A percentile compares a stretch with the other conserved stretches of the same genome.
phyloP scores from a whole-genome alignment of 495 filamentous ascomycete species.

The Tetracladium setigerum region DNA sequence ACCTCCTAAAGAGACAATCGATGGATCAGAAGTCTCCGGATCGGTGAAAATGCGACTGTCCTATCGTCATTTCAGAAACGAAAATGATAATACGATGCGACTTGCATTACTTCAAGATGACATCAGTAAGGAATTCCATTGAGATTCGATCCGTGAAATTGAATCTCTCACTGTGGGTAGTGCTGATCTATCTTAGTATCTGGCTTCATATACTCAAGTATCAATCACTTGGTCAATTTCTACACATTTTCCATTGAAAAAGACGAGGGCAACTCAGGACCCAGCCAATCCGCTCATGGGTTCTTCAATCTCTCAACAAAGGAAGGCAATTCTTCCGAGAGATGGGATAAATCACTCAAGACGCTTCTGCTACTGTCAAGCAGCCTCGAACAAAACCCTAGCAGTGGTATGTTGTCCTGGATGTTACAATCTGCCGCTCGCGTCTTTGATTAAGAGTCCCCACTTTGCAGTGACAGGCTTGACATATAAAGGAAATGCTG shows the following conservation, averaged over 20 bases:
- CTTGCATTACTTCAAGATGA: constrained; percentile 15
- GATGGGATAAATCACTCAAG: no score
- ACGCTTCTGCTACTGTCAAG: no score
- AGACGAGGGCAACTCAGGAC: neutral
- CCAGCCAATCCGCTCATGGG: no score
- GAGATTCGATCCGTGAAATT: neutral
- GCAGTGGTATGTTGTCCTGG: no score
- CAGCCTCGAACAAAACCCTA: no score
- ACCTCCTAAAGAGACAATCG: constrained; percentile 11
- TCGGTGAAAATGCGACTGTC: constrained; percentile 20
- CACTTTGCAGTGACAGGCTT: neutral
- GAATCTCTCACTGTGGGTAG: neutral
- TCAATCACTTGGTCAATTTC: constrained; percentile 12
- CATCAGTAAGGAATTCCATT: constrained; percentile 4
- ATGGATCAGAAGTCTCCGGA: neutral
- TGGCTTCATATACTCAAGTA: constrained; percentile 10
- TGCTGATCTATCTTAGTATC: constrained; percentile 16
- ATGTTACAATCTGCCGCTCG: neutral
- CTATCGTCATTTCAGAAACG: constrained; percentile 39
- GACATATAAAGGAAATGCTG: no score
- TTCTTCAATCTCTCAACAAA: no score
- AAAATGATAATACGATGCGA: constrained; percentile 26
- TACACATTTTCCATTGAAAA: constrained; percentile 10
- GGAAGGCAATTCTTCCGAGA: no score
- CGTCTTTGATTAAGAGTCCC: neutral